Evolutionary conservation across 306 rosid genomes (phyloP).

Genomic region (Vicia villosa): DNA sequence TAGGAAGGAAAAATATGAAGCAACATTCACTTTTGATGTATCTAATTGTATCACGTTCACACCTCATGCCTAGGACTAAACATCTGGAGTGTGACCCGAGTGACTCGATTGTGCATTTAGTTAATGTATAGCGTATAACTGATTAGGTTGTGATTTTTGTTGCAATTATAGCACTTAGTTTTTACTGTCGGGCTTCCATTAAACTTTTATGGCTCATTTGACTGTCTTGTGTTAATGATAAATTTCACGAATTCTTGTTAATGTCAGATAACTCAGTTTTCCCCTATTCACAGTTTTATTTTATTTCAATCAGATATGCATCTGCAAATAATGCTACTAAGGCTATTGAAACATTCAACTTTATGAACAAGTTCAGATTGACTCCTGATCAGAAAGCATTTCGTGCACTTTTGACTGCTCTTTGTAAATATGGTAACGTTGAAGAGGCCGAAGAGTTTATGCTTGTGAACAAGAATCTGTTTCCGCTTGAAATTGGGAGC

Average conservation of each 20-base stretch:
- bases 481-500: constrained; percentile 63
- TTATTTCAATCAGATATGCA: constrained; percentile 71
- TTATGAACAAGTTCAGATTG: constrained; percentile 82
- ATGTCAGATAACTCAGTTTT: constrained; percentile 3
- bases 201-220: not conserved
- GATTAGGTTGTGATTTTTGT: constrained; percentile 18
- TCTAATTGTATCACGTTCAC: too few species aligned
- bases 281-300: constrained; percentile 6
- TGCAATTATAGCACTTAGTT: constrained; percentile 5
- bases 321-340: constrained; percentile 56
- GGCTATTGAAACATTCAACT: constrained; percentile 68
- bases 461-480: constrained; percentile 74
- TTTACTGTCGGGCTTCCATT: not conserved
- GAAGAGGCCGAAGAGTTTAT: constrained; percentile 96
- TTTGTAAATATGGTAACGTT: constrained; percentile 67
- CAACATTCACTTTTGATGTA: constrained; percentile 12
- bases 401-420: constrained; percentile 58
- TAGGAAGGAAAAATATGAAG: not conserved
- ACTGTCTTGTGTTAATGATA: constrained; percentile 14
- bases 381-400: constrained; percentile 72
- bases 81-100: too few species aligned
- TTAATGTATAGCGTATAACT: not conserved
- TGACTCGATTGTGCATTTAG: not conserved
- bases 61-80: too few species aligned
- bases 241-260: constrained; percentile 16